Evolutionary conservation across 495 filamentous ascomycete genomes (phyloP).

Genomic region (Aspergillus coremiiformis): DNA sequence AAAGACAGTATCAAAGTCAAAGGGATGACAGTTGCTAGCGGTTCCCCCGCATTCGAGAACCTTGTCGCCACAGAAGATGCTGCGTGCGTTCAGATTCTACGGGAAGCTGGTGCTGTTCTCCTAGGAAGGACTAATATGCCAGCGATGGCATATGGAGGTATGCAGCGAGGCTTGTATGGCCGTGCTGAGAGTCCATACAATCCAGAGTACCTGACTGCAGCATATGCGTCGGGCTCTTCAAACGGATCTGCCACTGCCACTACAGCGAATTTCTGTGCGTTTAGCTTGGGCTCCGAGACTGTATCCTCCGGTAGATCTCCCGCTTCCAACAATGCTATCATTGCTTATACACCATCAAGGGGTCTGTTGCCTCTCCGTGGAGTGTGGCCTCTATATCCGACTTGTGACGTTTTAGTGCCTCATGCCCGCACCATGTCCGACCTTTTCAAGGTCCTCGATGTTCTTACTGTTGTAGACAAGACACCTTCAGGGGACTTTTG

Average conservation of each 20-base stretch:
- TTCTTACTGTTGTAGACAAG: slow-evolving; percentile 22
- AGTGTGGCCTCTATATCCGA: slow-evolving; percentile 31
- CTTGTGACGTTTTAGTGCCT: slow-evolving; percentile 31
- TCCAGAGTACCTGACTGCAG: slow-evolving; percentile 24
- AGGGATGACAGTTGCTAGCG: slow-evolving; percentile 52
- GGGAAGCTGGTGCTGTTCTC: slow-evolving; percentile 54
- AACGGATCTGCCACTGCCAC: slow-evolving; percentile 36
- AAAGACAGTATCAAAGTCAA: slow-evolving; percentile 68
- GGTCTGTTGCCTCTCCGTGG: slow-evolving; percentile 30
- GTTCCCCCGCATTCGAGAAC: slow-evolving; percentile 50
- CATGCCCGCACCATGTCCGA: slow-evolving; percentile 29
- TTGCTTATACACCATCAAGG: slow-evolving; percentile 33
- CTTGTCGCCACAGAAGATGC: slow-evolving; percentile 59
- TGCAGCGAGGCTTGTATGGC: slow-evolving; percentile 34
- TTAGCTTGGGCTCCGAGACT: slow-evolving; percentile 32
- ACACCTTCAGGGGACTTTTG: slow-evolving; percentile 27
- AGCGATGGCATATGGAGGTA: slow-evolving; percentile 37
- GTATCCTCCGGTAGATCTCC: slow-evolving; percentile 34
- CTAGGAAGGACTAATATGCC: slow-evolving; percentile 46
- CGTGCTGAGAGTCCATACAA: slow-evolving; percentile 34
- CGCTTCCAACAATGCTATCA: slow-evolving; percentile 31
- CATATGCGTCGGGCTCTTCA: slow-evolving; percentile 32
- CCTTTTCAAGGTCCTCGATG: slow-evolving; percentile 26
- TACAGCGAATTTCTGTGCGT: slow-evolving; percentile 28
- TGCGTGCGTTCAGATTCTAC: slow-evolving; percentile 45